Evolutionary conservation across 345 rosid genomes (phyloP), one percentile per base, ranked within the genome.

Genomic region (Leavenworthia alabamica): DNA sequence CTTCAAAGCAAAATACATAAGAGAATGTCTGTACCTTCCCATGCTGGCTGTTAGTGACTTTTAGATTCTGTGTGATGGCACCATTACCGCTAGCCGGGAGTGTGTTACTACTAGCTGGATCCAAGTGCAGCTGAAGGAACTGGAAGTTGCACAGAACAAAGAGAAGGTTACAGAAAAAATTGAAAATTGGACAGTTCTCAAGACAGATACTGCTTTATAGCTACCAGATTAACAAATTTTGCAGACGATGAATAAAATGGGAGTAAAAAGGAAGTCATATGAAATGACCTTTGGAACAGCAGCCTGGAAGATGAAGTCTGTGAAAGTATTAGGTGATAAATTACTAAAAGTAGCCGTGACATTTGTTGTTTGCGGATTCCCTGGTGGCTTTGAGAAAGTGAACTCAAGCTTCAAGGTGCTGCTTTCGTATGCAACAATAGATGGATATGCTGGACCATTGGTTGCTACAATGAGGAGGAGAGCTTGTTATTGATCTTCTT

Each of bases 21-120:
- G n/a, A n/a, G n/a, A n/a, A n/a, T n/a, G n/a, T n/a, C n/a, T 39
- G 12, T 81, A 93, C 99, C 99, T 87, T 93, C 70, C 97, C 96
- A n/a, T 93, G 94, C 75, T 87, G 99, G 77, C 84, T 89, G 80
- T 93, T 93, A 26, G 87, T 82, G 55, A 93, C 91, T 60, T 71
- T 85, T 76, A 89, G 75, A 37, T 41, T 81, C 71, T 89, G 99
- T 15, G 71, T 79, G 53, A 89, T 75, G 51, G 78, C 73, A 45
- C 82, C 88, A 58, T 62, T 79, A 66, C 86, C 81, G 44, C 78
- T 78, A 11, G 81, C 86, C 22, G 82, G 88, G 31, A 93, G 81
- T 39, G 77, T 80, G 52, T 77, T 85, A 83, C 91, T 35, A 57
- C 92, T 89, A 32, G 96, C 94, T 58, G 99, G 90, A 68, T 93